Base-by-base conservation (phyloP, 1,284 basidiomycete genomes). In the Ustilago trichophora region DNA sequence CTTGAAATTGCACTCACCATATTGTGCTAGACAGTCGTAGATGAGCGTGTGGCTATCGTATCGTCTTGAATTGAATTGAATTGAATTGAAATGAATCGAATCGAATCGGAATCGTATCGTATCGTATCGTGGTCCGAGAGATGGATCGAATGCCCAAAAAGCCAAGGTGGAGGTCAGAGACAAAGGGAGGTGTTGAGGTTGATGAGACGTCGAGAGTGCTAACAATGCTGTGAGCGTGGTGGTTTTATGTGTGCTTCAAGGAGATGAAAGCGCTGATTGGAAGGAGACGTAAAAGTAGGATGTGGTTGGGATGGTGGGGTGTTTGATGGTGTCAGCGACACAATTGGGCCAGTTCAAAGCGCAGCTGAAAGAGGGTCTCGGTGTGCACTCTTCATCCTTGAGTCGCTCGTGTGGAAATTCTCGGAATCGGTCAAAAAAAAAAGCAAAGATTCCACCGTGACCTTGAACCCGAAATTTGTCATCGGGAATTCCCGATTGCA, bases 341-440 rank as follows among this genome's bases (percentile, higher is more conserved):
- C 41, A 32, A 47, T 45, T 41, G 22, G 21, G 22, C 13, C 9
- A 19, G 26, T 26, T 41, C 29, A 34, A 33, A 33, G 43, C 52
- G 31, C 36, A 43, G 53, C 31, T 36, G 36, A 42, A 63, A n/a
- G n/a, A 63, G 59, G 48, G 59, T 63, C 58, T 54, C 31, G 38
- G n/a, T 42, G n/a, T n/a, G n/a, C n/a, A n/a, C n/a, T n/a, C n/a
- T n/a, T n/a, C n/a, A n/a, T n/a, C n/a, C n/a, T n/a, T n/a, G n/a
- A n/a, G n/a, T 29, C 13, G 27, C 43, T 25, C 22, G 45, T 40
- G 36, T 66, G 56, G 56, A 66, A 66, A 42, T 59, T 66, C 63
- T 57, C 63, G 56, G 63, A 59, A 66, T 32, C 41, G 44, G 34
- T 31, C 25, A 49, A 53, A 48, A 46, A 44, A 53, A 52, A 46